phyloP scores from a whole-genome alignment of 2,329 filamentous ascomycete species.

The Aspergillus persii region DNA sequence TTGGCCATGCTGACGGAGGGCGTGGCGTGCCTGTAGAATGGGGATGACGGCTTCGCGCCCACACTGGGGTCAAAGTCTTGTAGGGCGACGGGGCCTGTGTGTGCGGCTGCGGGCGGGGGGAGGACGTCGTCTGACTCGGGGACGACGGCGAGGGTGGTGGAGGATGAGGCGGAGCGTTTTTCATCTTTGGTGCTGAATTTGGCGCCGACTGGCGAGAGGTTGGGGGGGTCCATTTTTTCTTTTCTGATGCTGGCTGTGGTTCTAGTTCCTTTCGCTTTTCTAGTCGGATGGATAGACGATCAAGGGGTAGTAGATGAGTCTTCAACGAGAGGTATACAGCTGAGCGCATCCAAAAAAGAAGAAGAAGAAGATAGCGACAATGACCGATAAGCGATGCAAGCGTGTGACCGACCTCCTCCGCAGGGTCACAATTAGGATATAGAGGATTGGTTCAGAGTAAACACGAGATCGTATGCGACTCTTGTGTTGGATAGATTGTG shows the following conservation, averaged over 20 bases:
- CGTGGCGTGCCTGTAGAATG: slow-evolving; percentile 44
- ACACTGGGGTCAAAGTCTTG: slow-evolving; percentile 39
- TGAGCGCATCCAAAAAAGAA: no score
- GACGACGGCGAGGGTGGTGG: neutral
- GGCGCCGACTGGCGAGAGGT: neutral
- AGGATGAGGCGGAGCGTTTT: neutral
- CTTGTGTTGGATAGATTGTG: no score
- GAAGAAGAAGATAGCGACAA: neutral
- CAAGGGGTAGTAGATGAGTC: neutral
- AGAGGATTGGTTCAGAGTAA: no score
- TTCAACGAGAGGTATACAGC: neutral
- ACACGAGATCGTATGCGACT: no score
- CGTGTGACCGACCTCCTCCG: neutral
- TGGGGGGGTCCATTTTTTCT: neutral
- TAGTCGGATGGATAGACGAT: neutral
- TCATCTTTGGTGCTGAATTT: neutral
- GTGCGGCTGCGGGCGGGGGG: neutral
- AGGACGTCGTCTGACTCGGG: slow-evolving; percentile 2
- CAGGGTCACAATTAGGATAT: neutral
- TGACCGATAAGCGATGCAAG: neutral
- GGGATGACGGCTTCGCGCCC: slow-evolving; percentile 42
- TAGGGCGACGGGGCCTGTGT: neutral
- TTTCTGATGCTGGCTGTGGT: no score
- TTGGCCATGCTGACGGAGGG: slow-evolving; percentile 27
- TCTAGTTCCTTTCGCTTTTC: neutral